These are phyloP conservation scores for Microbotryum saponariae DNA, from an alignment of 1,284 basidiomycete genomes.

Conservation along the genomic window DNA sequence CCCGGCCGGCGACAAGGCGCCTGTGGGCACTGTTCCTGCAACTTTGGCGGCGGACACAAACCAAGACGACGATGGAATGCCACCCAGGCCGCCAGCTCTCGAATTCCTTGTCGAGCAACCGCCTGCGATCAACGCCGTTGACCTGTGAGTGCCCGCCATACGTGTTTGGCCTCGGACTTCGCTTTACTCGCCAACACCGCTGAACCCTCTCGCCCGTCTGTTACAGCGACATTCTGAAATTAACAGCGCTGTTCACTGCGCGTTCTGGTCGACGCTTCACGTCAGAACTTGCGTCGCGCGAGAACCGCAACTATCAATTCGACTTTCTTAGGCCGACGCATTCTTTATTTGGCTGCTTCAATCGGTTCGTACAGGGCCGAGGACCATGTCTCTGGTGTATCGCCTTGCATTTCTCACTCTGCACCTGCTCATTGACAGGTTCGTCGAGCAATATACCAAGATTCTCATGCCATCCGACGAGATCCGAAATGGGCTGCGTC, in stretches of 20 bases:
- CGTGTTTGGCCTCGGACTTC: conserved; percentile 2
- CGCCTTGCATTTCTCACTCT: not conserved
- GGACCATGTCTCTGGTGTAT: not conserved
- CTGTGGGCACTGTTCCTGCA: too few relatives aligned
- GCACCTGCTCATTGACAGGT: conserved; percentile 34
- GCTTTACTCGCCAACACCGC: conserved; percentile 2
- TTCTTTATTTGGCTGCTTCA: conserved; percentile 93
- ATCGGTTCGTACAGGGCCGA: conserved; percentile 47
- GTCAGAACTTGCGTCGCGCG: conserved; percentile 70
- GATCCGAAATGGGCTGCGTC: conserved; percentile 56
- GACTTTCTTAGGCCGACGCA: conserved; percentile 94
- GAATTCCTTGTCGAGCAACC: conserved; percentile 76
- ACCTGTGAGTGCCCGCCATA: conserved; percentile 58
- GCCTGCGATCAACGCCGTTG: conserved; percentile 80
- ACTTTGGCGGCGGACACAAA: conserved; percentile 36
- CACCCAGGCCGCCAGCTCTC: conserved; percentile 59
- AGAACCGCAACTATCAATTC: conserved; percentile 94
- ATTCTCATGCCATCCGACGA: conserved; percentile 77
- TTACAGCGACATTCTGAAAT: conserved; percentile 43
- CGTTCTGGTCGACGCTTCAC: conserved; percentile 83
- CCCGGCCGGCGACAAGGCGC: conserved; percentile 30
- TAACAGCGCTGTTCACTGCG: conserved; percentile 93
- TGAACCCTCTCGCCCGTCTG: conserved; percentile 19
- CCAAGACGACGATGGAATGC: conserved; percentile 41
- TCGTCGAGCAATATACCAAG: conserved; percentile 93